Evolutionary conservation across 768 basidiomycete species (phyloP).

Genomic region (Paxillus rubicundulus): DNA sequence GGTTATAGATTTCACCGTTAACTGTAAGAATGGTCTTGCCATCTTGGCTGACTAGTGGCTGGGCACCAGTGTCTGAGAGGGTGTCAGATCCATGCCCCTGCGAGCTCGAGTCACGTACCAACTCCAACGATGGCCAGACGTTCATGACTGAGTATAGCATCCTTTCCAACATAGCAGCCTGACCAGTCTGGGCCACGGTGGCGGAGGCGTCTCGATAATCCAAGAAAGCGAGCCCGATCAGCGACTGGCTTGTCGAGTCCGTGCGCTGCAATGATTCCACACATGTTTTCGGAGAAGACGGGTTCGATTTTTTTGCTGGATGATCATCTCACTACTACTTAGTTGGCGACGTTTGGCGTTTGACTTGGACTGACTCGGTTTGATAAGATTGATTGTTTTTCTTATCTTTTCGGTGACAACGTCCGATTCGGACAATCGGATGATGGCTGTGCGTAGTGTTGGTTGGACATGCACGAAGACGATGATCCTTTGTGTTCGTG

Average conservation of each 20-base stretch:
- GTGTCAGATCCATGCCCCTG: not conserved
- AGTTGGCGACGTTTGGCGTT: not conserved
- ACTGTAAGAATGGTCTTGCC: conserved; percentile 83
- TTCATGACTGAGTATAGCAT: conserved; percentile 87
- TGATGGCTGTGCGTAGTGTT: too few species aligned
- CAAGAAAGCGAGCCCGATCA: conserved; percentile 73
- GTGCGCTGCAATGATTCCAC: conserved; percentile 88
- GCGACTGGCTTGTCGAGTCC: conserved; percentile 68
- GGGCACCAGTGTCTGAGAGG: conserved; percentile 85
- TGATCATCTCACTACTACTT: not conserved
- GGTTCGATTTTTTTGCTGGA: not conserved
- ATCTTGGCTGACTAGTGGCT: conserved; percentile 87
- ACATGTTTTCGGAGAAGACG: conserved; percentile 52
- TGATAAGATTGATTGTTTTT: too few species aligned
- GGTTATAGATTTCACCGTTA: conserved; percentile 99
- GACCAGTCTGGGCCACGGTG: conserved; percentile 99
- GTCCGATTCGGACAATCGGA: too few species aligned
- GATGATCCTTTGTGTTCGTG: too few species aligned
- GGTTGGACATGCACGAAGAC: too few species aligned
- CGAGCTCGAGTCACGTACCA: conserved; percentile 50
- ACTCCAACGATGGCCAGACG: conserved; percentile 97
- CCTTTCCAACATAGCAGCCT: conserved; percentile 85
- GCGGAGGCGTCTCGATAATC: conserved; percentile 84
- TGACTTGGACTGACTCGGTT: conserved; percentile 6
- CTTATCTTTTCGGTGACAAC: too few species aligned